Evolutionary conservation across 2,329 filamentous ascomycete genomes (phyloP).

Genomic region (Alternaria sp.): DNA sequence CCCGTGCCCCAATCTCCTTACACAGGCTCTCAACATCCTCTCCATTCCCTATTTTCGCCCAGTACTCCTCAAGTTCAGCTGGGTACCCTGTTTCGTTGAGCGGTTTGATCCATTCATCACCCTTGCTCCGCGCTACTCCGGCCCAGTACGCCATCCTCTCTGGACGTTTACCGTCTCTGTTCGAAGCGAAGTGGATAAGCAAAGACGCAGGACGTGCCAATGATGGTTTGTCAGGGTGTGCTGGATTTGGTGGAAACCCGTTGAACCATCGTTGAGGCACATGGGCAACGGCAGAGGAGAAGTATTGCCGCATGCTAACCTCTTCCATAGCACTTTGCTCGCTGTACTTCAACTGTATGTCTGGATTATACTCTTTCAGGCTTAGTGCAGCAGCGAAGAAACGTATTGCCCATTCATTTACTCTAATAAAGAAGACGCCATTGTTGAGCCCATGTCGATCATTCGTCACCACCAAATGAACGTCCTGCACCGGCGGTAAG

Average conservation of each 20-base stretch:
- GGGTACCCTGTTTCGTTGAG: slow-evolving; percentile 6
- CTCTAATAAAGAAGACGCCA: slow-evolving; percentile 53
- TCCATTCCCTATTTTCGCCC: neutral
- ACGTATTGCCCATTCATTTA: slow-evolving; percentile 50
- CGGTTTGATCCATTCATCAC: neutral
- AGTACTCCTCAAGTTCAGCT: slow-evolving; percentile 5
- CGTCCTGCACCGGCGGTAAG: neutral
- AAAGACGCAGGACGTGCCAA: slow-evolving; percentile 4
- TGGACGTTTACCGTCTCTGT: slow-evolving; percentile 13
- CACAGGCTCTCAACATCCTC: neutral
- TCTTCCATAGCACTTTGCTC: slow-evolving; percentile 15
- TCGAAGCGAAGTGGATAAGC: slow-evolving; percentile 12
- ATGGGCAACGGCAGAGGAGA: neutral
- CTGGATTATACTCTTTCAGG: slow-evolving; percentile 5
- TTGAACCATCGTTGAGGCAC: slow-evolving; percentile 17
- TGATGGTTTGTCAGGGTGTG: neutral
- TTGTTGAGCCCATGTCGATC: slow-evolving; percentile 56
- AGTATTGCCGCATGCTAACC: neutral
- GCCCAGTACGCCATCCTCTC: slow-evolving; percentile 14
- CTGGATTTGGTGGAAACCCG: slow-evolving; percentile 2
- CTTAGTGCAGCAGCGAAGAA: slow-evolving; percentile 47
- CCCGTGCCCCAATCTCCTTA: neutral
- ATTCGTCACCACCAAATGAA: slow-evolving; percentile 48
- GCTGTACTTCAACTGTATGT: slow-evolving; percentile 11
- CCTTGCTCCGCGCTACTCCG: neutral